Base-by-base conservation (phyloP, 2,329 filamentous ascomycete species). In the Verruconis gallopava region DNA sequence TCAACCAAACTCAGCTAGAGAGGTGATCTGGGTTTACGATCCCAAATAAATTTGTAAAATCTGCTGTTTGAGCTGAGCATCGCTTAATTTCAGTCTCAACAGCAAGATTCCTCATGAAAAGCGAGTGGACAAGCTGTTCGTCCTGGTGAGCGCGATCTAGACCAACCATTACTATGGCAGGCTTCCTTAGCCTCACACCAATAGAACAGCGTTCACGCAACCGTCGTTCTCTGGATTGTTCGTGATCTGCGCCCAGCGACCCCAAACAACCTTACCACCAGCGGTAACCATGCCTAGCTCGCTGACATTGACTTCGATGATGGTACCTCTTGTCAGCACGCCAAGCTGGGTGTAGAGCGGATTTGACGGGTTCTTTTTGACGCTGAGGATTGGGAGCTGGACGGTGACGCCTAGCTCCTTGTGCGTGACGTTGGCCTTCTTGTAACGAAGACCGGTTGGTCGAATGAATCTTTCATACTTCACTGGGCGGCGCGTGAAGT, bases 211-310 rank as follows among this genome's bases (percentile, higher is more conserved):
- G 61, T 74, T 75, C 39, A 78, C 63, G 57, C 73, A 77, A 22
- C 75, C 75, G 52, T 79, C 75, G 48, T 75, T 76, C 56, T 78
- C 75, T 34, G 58, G 62, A 47, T 70, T 69, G 53, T 73, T 73
- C 13, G 71, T 45, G 39, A 84, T 71, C 61, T 86, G 81, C 5
- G 82, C 83, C 65, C 79, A 91, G 50, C 84, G 72, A 51, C 85
- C 86, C 88, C 88, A 95, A 4, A 89, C 85, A 5, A 94, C 85
- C 66, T 95, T 95, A 48, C 91, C 91, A 48, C 78, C 79, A 2
- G 88, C 81, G 2, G 91, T 96, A 13, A 93, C 85, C 47, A 96
- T 68, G 48, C 91, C 91, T 48, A 96, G 64, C 60, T 98, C 91
- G 44, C 75, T 82, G 21, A 95, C 86, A 58, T 98, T 94, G 54